Base-by-base conservation (phyloP, 805 yeast species). In the Komagataella ulmi region DNA sequence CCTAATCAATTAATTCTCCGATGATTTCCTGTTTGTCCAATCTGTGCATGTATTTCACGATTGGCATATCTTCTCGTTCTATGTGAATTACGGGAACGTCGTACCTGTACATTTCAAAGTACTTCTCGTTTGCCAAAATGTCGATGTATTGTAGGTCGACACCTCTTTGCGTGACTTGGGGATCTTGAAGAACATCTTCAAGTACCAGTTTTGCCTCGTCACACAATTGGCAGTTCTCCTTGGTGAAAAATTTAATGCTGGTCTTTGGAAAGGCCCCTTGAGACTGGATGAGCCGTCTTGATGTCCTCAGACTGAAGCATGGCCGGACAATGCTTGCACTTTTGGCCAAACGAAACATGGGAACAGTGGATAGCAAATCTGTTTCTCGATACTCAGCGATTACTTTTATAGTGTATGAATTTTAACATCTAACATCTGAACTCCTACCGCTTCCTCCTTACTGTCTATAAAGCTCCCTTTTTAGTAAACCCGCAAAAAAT, bases 31-130 rank as follows among this genome's bases (percentile, higher is more conserved):
- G 76, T 47, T 74, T 72, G 52, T 80, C 68, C 52, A 85, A 73
- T 51, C 79, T 72, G 64, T 85, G 91, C 84, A 85, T 83, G 60
- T 81, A 79, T 58, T 79, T 81, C 4, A 75, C 72, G 2, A 81
- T 74, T 48, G 74, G 70, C 40, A 59, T 66, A 6, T 61, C 64
- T 1, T 61, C 67, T 53, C 80, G 69, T 57, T 81, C 82, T 7
- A 85, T 70, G 61, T 85, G 90, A 46, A 85, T 60, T 0, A 85
- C 95, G 0, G 95, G 95, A 5, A 85, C 83, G 60, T 85, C 95
- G 61, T 80, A 84, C 57, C 89, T 79, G 54, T 43, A 47, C 54
- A 17, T 61, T 54, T n/a, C 54, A 52, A 30, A 30, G 6, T 14
- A 30, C 40, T 8, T 30, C 14, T 30, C 2, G 14, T 30, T 30